Evolutionary conservation across 441 rosid genomes (phyloP).

Genomic region (Rhodomyrtus psidioides): DNA sequence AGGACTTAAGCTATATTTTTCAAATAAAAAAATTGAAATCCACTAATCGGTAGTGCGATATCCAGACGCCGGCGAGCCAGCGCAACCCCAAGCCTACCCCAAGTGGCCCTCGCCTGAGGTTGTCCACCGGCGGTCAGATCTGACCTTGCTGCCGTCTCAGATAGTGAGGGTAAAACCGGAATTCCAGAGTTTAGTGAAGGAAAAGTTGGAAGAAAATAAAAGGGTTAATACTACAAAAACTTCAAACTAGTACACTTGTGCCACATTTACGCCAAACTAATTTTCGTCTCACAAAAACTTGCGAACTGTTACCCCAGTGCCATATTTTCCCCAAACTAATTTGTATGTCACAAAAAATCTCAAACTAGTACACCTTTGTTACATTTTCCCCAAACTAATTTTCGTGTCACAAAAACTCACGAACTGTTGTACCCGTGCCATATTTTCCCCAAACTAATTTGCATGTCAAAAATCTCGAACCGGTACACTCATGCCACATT

Average conservation of each 20-base stretch:
- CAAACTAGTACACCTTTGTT: no score
- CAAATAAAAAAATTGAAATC: not conserved
- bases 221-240: not conserved
- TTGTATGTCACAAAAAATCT: no score
- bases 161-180: not conserved
- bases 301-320: not conserved
- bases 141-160: not conserved
- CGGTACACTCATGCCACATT: no score
- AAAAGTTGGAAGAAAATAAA: not conserved
- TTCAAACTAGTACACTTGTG: not conserved
- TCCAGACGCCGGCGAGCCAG: not conserved
- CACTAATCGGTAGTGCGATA: not conserved
- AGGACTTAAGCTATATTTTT: not conserved
- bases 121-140: rapidly evolving
- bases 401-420: no score
- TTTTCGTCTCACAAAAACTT: not conserved
- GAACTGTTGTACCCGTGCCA: no score
- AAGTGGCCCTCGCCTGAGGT: not conserved
- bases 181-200: not conserved
- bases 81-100: not conserved
- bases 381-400: no score
- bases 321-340: not conserved
- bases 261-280: not conserved
- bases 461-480: not conserved
- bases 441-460: no score